Evolutionary conservation across 768 basidiomycete species (phyloP).

Genomic region (Phanerochaete sordida): DNA sequence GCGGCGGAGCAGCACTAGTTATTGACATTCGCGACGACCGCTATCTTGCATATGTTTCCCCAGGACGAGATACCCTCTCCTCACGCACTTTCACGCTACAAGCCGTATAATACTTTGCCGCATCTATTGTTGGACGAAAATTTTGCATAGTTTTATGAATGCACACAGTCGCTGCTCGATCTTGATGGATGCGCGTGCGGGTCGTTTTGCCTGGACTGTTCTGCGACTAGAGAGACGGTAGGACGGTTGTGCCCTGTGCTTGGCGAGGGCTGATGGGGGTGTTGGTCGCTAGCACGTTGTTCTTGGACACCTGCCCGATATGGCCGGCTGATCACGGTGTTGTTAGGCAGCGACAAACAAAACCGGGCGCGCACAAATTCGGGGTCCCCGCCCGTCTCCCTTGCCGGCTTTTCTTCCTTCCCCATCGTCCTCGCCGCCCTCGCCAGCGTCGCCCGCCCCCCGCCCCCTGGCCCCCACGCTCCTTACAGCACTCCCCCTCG

Average conservation of each 20-base stretch:
- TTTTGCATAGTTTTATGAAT: not conserved
- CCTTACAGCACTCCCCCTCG: not conserved
- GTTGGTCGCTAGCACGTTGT: not conserved
- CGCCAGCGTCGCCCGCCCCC: not conserved
- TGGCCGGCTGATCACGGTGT: not conserved
- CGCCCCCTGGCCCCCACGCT: conserved; percentile 10
- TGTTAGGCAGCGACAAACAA: conserved; percentile 8
- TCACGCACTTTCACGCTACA: not conserved
- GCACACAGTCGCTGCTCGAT: not conserved
- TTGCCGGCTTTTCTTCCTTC: not conserved
- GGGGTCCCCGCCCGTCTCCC: not conserved
- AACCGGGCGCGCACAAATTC: not conserved
- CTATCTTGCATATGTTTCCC: not conserved
- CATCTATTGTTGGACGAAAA: not conserved
- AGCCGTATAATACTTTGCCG: not conserved
- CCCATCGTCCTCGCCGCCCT: not conserved
- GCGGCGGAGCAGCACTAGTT: conserved; percentile 4
- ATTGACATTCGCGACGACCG: not conserved
- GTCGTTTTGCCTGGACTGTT: not conserved
- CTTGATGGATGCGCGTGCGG: no score
- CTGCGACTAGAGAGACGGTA: not conserved
- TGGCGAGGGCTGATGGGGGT: not conserved
- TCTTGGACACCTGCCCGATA: not conserved
- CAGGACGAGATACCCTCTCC: conserved; percentile 1
- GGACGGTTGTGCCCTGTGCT: not conserved